phyloP scores from a whole-genome alignment of 129 eudicot species.

The Centaurea solstitialis region DNA sequence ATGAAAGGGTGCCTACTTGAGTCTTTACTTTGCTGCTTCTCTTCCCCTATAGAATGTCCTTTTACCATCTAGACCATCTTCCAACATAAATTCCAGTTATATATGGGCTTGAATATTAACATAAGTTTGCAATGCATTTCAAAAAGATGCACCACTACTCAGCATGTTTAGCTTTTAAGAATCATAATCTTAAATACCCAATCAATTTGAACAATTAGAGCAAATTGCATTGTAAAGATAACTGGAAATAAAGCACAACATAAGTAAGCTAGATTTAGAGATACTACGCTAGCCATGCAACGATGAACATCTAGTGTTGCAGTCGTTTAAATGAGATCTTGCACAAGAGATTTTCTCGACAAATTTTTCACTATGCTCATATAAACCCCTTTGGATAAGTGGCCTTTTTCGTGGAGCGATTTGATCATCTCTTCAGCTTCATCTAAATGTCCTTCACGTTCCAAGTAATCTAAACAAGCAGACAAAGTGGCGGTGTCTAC shows the following conservation, averaged over 20 bases:
- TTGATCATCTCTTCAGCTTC: constrained; percentile 26
- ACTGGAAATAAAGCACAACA: background rate
- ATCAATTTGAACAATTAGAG: background rate
- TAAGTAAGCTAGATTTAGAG: background rate
- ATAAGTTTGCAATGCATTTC: background rate
- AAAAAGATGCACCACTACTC: background rate
- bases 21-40: too few relatives aligned
- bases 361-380: constrained; percentile 22
- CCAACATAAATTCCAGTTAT: too few relatives aligned
- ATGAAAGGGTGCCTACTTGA: too few relatives aligned
- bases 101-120: too few relatives aligned
- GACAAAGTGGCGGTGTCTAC: constrained; percentile 31
- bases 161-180: background rate
- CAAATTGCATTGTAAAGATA: background rate
- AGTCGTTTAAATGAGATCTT: background rate
- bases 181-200: background rate
- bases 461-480: constrained; percentile 43
- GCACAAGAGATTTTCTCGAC: background rate
- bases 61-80: too few relatives aligned
- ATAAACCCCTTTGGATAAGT: constrained; percentile 28
- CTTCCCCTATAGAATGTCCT: too few relatives aligned
- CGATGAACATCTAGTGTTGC: background rate
- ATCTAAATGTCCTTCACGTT: constrained; percentile 32
- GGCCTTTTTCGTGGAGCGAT: constrained; percentile 36
- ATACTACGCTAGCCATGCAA: background rate